These are phyloP conservation scores for Tricholoma sp. DNA, from an alignment of 768 basidiomycete genomes.

Conservation along the genomic window DNA sequence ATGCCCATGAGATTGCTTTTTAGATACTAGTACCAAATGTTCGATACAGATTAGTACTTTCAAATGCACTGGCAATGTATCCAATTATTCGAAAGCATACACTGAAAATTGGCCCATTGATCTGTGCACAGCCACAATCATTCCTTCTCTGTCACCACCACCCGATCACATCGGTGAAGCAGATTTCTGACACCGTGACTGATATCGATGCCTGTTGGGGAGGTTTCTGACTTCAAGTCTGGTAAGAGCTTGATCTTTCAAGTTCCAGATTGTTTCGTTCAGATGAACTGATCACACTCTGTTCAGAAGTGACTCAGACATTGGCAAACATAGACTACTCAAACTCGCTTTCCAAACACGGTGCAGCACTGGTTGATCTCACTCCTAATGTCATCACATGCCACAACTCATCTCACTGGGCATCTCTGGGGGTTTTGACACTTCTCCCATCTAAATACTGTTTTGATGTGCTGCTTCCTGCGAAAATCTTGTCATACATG, in stretches of 20 bases:
- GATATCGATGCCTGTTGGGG: background rate
- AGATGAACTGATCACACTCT: background rate
- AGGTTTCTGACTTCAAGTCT: background rate
- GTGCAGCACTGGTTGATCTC: background rate
- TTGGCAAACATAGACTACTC: background rate
- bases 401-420: background rate
- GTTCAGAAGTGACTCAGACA: background rate
- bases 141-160: too few species aligned
- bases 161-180: background rate
- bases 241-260: background rate
- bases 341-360: background rate
- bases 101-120: too few species aligned
- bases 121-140: too few species aligned
- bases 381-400: background rate
- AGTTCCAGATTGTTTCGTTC: background rate
- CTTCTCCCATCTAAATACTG: background rate
- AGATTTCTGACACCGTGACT: background rate
- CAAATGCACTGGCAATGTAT: too few species aligned
- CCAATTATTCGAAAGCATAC: too few species aligned
- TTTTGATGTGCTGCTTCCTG: background rate
- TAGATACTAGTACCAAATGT: too few species aligned
- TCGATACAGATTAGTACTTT: too few species aligned
- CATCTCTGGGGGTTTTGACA: background rate
- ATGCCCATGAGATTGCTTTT: too few species aligned
- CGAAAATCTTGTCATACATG: too few species aligned